Evolutionary conservation across 2,329 filamentous ascomycete genomes (phyloP).

Genomic region (Scedosporium aurantiacum): DNA sequence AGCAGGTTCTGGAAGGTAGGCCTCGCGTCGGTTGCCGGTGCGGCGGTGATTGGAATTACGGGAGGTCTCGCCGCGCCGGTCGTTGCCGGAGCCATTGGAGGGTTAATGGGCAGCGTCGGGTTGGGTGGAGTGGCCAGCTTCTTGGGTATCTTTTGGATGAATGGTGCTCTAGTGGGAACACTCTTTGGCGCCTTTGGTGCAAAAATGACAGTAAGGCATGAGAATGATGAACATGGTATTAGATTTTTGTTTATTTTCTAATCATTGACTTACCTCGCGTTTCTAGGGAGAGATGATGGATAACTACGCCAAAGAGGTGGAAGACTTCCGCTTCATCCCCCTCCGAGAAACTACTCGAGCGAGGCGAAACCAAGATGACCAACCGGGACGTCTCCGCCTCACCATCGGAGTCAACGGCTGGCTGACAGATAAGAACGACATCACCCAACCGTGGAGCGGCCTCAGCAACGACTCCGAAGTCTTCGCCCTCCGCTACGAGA

Average conservation of each 20-base stretch:
- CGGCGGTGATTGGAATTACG: slow-evolving; percentile 81
- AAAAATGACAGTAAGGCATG: slow-evolving; percentile 43
- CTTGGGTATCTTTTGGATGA: slow-evolving; percentile 75
- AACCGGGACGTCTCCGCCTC: slow-evolving; percentile 49
- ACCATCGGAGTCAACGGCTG: slow-evolving; percentile 83
- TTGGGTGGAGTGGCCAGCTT: slow-evolving; percentile 79
- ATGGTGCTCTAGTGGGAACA: slow-evolving; percentile 72
- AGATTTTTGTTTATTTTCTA: background rate
- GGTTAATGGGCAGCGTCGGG: slow-evolving; percentile 73
- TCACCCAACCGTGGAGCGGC: slow-evolving; percentile 69
- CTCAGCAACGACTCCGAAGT: slow-evolving; percentile 63
- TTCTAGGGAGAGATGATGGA: slow-evolving; percentile 68
- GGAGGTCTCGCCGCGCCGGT: slow-evolving; percentile 84
- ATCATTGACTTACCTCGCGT: too few species aligned
- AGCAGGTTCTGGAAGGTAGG: slow-evolving; percentile 82
- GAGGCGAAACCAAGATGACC: background rate
- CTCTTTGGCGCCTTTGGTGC: slow-evolving; percentile 86
- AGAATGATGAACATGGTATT: background rate
- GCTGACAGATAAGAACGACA: slow-evolving; percentile 64
- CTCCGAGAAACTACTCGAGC: slow-evolving; percentile 25
- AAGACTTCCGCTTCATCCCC: slow-evolving; percentile 71
- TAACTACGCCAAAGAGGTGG: slow-evolving; percentile 74
- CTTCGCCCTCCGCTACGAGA: slow-evolving; percentile 77
- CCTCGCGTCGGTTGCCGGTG: slow-evolving; percentile 76
- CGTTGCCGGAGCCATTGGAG: slow-evolving; percentile 75